These are phyloP conservation scores for Gymnopus androsaceus DNA, from an alignment of 1,284 basidiomycete genomes.

Conservation along the genomic window DNA sequence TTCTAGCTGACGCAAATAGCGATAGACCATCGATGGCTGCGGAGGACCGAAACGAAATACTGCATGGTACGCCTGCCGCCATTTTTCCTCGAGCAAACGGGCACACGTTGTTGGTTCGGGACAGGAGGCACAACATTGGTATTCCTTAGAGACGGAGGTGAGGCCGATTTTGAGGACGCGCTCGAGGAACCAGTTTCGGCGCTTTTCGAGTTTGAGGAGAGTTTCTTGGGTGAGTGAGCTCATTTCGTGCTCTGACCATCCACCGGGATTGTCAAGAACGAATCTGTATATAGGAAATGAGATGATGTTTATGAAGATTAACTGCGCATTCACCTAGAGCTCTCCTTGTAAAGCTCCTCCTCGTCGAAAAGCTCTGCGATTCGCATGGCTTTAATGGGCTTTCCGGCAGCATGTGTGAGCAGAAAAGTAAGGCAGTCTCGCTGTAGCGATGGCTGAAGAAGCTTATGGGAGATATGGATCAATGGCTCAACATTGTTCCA, in stretches of 20 bases:
- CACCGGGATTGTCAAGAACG: conserved; percentile 86
- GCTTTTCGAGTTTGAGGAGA: conserved; percentile 83
- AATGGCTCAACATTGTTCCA: conserved; percentile 92
- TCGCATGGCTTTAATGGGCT: conserved; percentile 87
- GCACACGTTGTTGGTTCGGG: conserved; percentile 82
- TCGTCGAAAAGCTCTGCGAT: conserved; percentile 87
- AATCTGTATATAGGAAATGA: conserved; percentile 49
- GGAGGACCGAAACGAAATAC: conserved; percentile 88
- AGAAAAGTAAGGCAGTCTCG: conserved; percentile 83
- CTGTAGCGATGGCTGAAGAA: conserved; percentile 80
- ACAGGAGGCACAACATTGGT: conserved; percentile 84
- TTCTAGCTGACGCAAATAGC: conserved; percentile 80
- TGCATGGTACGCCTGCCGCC: conserved; percentile 84
- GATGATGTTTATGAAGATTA: background rate
- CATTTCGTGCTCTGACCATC: conserved; percentile 82
- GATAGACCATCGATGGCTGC: conserved; percentile 89
- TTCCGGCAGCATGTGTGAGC: conserved; percentile 86
- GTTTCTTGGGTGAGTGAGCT: conserved; percentile 79
- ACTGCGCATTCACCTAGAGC: background rate
- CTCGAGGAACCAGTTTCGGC: conserved; percentile 94
- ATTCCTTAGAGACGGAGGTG: conserved; percentile 85
- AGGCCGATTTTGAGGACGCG: conserved; percentile 89
- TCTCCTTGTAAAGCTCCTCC: conserved; percentile 85
- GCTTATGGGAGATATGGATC: conserved; percentile 85
- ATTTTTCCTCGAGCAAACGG: conserved; percentile 90